Evolutionary conservation across 164 flowering plant genomes (phyloP).

Genomic region (Vitis rotundifolia): DNA sequence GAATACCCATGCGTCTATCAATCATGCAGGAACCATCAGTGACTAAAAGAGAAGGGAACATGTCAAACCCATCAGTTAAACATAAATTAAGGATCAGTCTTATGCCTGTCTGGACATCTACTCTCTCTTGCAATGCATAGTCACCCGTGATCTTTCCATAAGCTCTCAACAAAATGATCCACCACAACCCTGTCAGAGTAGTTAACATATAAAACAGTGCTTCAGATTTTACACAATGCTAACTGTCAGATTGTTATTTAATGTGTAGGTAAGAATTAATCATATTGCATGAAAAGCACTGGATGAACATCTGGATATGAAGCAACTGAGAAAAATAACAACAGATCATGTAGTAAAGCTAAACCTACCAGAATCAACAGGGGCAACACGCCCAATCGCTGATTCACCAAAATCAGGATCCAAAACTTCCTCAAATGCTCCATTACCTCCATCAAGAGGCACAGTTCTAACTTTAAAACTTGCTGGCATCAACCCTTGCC

Average conservation of each 20-base stretch:
- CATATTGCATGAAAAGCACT: background rate
- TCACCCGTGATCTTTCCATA: constrained; percentile 92
- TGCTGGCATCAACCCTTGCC: constrained; percentile 64
- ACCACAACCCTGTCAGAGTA: constrained; percentile 72
- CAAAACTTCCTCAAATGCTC: constrained; percentile 41
- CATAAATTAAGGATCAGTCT: constrained; percentile 74
- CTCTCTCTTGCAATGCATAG: constrained; percentile 82
- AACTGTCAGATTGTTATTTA: background rate
- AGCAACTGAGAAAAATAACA: background rate
- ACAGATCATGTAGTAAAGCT: background rate
- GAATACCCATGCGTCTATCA: constrained; percentile 93
- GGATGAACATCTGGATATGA: background rate
- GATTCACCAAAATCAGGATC: constrained; percentile 70
- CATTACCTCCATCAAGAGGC: constrained; percentile 44
- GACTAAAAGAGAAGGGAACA: constrained; percentile 89
- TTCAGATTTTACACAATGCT: background rate
- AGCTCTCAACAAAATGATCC: constrained; percentile 93
- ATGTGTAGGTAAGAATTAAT: too few species aligned
- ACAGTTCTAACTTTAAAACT: constrained; percentile 52
- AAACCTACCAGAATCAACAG: constrained; percentile 58
- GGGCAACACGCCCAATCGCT: constrained; percentile 68
- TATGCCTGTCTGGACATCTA: constrained; percentile 92
- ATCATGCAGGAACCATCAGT: constrained; percentile 98
- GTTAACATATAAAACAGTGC: background rate
- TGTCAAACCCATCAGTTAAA: constrained; percentile 87